Percentiles rank a stretch among this genome's conserved stretches.
phyloP scores from a whole-genome alignment of 345 rosid species.

The Brassica rapa region DNA sequence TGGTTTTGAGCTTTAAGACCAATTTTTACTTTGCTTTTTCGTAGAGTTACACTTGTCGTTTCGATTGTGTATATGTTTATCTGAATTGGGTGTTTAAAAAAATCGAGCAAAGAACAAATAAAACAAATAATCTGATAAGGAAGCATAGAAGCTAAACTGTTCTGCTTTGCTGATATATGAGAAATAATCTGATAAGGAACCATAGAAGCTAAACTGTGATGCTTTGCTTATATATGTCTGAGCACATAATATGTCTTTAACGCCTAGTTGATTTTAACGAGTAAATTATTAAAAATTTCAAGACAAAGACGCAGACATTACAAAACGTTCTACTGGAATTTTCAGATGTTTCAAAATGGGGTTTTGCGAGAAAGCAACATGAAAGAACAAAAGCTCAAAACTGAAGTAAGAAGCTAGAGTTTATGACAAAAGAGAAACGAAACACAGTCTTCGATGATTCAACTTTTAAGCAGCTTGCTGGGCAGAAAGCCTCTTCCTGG shows the following conservation, averaged over 20 bases:
- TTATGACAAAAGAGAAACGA: background rate
- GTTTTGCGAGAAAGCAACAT: slow-evolving; percentile 14
- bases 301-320: slow-evolving; percentile 6
- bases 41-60: background rate
- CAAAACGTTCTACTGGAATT: slow-evolving; percentile 30
- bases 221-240: background rate
- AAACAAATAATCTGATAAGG: background rate
- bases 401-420: slow-evolving; percentile 17
- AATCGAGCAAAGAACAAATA: background rate
- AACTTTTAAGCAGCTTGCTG: slow-evolving; percentile 39
- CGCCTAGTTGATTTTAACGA: background rate
- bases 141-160: background rate
- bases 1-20: slow-evolving; percentile 14
- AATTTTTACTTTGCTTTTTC: background rate
- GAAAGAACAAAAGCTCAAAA: slow-evolving; percentile 9
- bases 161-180: background rate
- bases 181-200: too few relatives aligned
- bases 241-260: too few relatives aligned
- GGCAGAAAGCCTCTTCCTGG: slow-evolving; percentile 68
- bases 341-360: background rate
- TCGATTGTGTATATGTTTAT: background rate
- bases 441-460: background rate
- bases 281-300: background rate
- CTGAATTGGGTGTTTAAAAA: background rate
- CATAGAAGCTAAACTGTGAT: too few relatives aligned